phyloP scores from a whole-genome alignment of 805 yeast genomes.

The Myxozyma sirexii region DNA sequence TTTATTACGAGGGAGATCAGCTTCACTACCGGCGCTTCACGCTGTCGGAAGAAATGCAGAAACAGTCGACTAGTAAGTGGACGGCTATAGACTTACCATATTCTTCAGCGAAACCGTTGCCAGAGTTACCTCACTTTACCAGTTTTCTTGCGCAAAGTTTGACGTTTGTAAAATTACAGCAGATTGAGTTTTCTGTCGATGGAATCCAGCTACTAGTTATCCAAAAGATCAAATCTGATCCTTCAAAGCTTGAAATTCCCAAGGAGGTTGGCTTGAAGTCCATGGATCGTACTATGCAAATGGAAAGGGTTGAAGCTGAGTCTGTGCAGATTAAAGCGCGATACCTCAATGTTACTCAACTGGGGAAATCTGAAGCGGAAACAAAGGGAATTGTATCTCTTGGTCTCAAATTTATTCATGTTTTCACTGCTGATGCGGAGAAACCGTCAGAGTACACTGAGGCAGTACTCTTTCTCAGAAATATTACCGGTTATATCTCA shows the following conservation, averaged over 20 bases:
- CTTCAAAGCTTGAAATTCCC: conserved; percentile 36
- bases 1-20: conserved; percentile 46
- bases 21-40: conserved; percentile 40
- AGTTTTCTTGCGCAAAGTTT: conserved; percentile 47
- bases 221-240: conserved; percentile 36
- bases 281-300: conserved; percentile 37
- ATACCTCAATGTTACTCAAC: conserved; percentile 45
- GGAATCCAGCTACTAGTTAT: conserved; percentile 38
- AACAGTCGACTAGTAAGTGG: conserved; percentile 37
- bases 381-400: conserved; percentile 27
- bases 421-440: conserved; percentile 34
- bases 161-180: conserved; percentile 41
- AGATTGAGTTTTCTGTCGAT: conserved; percentile 40
- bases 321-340: conserved; percentile 39
- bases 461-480: conserved; percentile 38
- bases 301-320: conserved; percentile 36
- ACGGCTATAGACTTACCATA: conserved; percentile 47
- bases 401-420: conserved; percentile 29
- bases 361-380: conserved; percentile 34
- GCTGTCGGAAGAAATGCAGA: conserved; percentile 23
- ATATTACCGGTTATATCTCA: conserved; percentile 41
- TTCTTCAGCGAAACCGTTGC: conserved; percentile 38
- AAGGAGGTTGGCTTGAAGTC: conserved; percentile 35
- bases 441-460: conserved; percentile 42
- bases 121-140: conserved; percentile 42